phyloP scores from a whole-genome alignment of 768 basidiomycete species.

The Favolaschia claudopus region DNA sequence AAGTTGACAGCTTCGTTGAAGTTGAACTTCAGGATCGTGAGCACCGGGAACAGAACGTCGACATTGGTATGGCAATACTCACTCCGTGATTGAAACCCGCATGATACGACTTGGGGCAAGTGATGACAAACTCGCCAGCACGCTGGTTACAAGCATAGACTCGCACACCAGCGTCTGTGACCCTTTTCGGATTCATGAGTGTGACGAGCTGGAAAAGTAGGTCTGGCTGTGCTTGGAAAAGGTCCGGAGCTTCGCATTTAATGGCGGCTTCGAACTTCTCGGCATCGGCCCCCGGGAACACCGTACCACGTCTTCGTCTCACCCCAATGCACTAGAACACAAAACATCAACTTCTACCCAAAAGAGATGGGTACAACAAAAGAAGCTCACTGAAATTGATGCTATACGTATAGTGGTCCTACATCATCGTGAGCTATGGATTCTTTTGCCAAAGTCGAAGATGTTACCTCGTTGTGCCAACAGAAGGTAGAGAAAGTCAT shows the following conservation, averaged over 20 bases:
- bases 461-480: slow-evolving; percentile 94
- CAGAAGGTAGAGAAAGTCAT: slow-evolving; percentile 99
- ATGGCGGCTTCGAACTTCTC: slow-evolving; percentile 97
- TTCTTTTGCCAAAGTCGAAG: slow-evolving; percentile 16
- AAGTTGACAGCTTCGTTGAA: slow-evolving; percentile 99
- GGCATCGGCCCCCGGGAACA: slow-evolving; percentile 92
- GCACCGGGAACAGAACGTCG: slow-evolving; percentile 29
- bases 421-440: slow-evolving; percentile 25
- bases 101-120: slow-evolving; percentile 97
- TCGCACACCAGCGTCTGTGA: slow-evolving; percentile 87
- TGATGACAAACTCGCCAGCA: slow-evolving; percentile 97
- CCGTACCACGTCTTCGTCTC: slow-evolving; percentile 99
- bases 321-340: slow-evolving; percentile 90
- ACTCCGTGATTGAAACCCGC: slow-evolving; percentile 99
- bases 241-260: slow-evolving; percentile 92
- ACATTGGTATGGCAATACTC: slow-evolving; percentile 41
- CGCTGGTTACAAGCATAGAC: slow-evolving; percentile 96
- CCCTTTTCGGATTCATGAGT: slow-evolving; percentile 91
- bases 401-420: slow-evolving; percentile 99
- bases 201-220: slow-evolving; percentile 97
- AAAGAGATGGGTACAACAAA: slow-evolving; percentile 19
- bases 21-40: slow-evolving; percentile 70
- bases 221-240: slow-evolving; percentile 97
- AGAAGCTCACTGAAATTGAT: slow-evolving; percentile 84
- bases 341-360: slow-evolving; percentile 28